These are phyloP conservation scores for Zygnema cylindricum DNA, from an alignment of 139 green algal species.

Conservation along the genomic window DNA sequence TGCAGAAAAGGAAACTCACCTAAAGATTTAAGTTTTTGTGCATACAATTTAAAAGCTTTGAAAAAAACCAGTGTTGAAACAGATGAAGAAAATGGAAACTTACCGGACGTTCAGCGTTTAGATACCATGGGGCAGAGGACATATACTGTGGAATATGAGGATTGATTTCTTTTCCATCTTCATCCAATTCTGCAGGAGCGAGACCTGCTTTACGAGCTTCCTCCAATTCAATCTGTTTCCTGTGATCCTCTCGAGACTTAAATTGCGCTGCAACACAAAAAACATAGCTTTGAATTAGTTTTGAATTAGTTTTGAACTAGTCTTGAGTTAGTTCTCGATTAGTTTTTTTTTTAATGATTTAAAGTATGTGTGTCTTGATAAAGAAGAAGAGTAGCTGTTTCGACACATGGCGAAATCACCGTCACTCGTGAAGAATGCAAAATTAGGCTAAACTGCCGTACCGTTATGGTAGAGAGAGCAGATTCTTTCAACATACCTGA, in stretches of 20 bases:
- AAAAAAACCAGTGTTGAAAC: too few relatives aligned
- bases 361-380: background rate
- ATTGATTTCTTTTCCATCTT: slow-evolving; percentile 99
- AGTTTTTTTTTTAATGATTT: background rate
- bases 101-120: slow-evolving; percentile 67
- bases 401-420: background rate
- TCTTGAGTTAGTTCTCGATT: background rate
- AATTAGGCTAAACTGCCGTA: background rate
- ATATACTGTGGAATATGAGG: slow-evolving; percentile 99
- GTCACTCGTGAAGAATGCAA: background rate
- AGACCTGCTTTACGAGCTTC: slow-evolving; percentile 96
- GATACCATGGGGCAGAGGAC: slow-evolving; percentile 94
- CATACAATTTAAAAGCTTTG: too few relatives aligned
- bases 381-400: slow-evolving; percentile 1
- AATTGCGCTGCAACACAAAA: slow-evolving; percentile 50
- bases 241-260: slow-evolving; percentile 70
- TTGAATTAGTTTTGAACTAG: too few relatives aligned
- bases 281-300: background rate
- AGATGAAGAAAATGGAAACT: too few relatives aligned
- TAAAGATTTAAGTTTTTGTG: too few relatives aligned
- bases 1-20: too few relatives aligned
- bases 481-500: slow-evolving; percentile 7
- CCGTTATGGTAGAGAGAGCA: background rate
- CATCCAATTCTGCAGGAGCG: slow-evolving; percentile 89
- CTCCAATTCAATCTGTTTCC: slow-evolving; percentile 88